phyloP scores from a whole-genome alignment of 805 yeast species.

The Wickerhamiella nectarea region DNA sequence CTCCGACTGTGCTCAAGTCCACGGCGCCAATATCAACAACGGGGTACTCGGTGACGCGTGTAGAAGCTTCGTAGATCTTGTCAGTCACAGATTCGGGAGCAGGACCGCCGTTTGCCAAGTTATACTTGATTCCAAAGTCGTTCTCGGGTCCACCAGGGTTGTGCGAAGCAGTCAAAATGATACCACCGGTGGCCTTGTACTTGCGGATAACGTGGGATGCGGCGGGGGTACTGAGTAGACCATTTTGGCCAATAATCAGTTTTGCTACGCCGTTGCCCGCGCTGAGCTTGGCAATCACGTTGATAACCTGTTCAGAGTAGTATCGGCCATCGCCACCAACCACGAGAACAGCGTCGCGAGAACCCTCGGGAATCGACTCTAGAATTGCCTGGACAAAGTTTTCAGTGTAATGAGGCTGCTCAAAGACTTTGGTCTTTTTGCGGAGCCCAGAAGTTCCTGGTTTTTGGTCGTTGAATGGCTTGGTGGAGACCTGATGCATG shows the following conservation, averaged over 20 bases:
- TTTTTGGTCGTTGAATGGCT: conserved; percentile 77
- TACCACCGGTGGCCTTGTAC: conserved; percentile 69
- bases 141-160: conserved; percentile 93
- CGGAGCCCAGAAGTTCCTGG: conserved; percentile 97
- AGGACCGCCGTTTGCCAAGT: conserved; percentile 91
- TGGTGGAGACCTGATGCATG: conserved; percentile 38
- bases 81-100: conserved; percentile 93
- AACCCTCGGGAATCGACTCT: conserved; percentile 83
- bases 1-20: conserved; percentile 49
- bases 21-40: conserved; percentile 47
- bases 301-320: conserved; percentile 71
- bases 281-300: conserved; percentile 65
- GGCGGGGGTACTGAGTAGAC: conserved; percentile 89
- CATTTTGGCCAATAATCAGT: conserved; percentile 75
- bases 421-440: conserved; percentile 77
- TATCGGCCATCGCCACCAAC: conserved; percentile 96
- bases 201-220: conserved; percentile 86
- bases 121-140: conserved; percentile 92
- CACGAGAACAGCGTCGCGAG: conserved; percentile 57
- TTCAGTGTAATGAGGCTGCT: conserved; percentile 71
- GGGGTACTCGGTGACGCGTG: conserved; percentile 45
- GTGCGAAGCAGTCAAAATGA: conserved; percentile 89
- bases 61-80: conserved; percentile 62
- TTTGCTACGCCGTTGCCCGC: conserved; percentile 86
- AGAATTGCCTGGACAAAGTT: conserved; percentile 83